Conservation (phyloP, 495 filamentous ascomycete genomes). For the Penicillium paxilli region DNA sequence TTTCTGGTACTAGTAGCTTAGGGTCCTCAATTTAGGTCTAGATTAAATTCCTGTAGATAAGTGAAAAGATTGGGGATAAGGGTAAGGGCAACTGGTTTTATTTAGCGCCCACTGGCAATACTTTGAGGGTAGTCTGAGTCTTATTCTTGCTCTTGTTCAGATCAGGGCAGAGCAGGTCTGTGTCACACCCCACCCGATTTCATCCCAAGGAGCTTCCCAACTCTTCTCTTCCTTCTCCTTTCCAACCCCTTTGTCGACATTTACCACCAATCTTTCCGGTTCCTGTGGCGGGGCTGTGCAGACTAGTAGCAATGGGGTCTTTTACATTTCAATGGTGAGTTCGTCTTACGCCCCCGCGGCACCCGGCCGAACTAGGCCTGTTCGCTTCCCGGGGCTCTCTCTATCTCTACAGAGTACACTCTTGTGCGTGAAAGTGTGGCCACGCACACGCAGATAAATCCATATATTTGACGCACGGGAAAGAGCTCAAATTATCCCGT, state of each 20-base stretch:
- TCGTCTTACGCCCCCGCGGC: neutral
- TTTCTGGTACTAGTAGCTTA: too few species aligned
- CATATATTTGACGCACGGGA: neutral
- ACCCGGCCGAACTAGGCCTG: neutral
- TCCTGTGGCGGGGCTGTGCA: neutral
- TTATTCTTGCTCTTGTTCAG: too few species aligned
- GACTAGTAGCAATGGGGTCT: conserved; percentile 32
- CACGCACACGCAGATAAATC: too few species aligned
- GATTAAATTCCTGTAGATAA: too few species aligned
- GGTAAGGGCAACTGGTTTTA: neutral
- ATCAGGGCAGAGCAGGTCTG: conserved; percentile 10
- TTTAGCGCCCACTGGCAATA: too few species aligned
- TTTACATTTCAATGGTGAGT: conserved; percentile 49
- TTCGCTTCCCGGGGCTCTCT: too few species aligned
- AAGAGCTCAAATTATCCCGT: conserved; percentile 12
- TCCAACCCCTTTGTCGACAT: neutral
- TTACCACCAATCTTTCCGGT: neutral
- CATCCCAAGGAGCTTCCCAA: neutral
- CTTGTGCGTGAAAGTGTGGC: too few species aligned
- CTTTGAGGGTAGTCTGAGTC: too few species aligned
- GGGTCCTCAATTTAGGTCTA: neutral
- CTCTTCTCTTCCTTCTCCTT: neutral
- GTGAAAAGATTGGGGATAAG: neutral
- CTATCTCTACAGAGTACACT: too few species aligned
- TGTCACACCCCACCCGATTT: conserved; percentile 20